Evolutionary conservation across 2,329 filamentous ascomycete species (phyloP).

Genomic region (Metarhizium brunneum): DNA sequence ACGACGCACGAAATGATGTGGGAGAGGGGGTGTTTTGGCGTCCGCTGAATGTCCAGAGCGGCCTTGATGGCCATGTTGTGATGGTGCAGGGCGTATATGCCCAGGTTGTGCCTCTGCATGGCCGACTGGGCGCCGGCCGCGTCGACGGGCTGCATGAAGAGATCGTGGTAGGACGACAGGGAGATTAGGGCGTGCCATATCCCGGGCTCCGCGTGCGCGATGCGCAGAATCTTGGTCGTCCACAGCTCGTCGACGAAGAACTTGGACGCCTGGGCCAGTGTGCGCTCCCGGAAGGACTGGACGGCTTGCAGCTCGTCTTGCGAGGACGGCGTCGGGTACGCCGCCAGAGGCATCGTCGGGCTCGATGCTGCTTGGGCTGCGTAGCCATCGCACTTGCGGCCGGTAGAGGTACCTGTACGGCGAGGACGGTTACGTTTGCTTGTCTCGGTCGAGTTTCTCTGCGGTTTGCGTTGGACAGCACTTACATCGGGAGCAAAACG

Average conservation of each 20-base stretch:
- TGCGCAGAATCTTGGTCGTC: not conserved
- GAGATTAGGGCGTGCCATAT: constrained; percentile 2
- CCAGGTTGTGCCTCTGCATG: not conserved
- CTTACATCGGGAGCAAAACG: not conserved
- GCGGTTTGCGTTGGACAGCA: too few relatives aligned
- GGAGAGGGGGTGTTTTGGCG: not conserved
- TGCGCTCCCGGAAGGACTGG: not conserved
- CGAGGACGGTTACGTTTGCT: not conserved
- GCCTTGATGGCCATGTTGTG: constrained; percentile 1
- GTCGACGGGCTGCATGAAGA: not conserved
- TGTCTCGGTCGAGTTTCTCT: not conserved
- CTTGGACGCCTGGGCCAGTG: not conserved
- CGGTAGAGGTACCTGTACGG: not conserved
- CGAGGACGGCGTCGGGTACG: not conserved
- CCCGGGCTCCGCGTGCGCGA: not conserved
- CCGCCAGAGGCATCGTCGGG: not conserved
- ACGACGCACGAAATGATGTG: constrained; percentile 1
- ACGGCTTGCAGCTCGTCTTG: not conserved
- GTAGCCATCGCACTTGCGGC: not conserved
- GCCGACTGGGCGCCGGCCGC: not conserved
- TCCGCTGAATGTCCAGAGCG: not conserved
- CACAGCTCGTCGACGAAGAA: not conserved
- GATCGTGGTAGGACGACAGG: not conserved
- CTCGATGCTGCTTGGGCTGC: not conserved
- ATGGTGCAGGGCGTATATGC: not conserved